Base-by-base conservation (phyloP, 2,329 filamentous ascomycete species). In the Didymella segeticola region DNA sequence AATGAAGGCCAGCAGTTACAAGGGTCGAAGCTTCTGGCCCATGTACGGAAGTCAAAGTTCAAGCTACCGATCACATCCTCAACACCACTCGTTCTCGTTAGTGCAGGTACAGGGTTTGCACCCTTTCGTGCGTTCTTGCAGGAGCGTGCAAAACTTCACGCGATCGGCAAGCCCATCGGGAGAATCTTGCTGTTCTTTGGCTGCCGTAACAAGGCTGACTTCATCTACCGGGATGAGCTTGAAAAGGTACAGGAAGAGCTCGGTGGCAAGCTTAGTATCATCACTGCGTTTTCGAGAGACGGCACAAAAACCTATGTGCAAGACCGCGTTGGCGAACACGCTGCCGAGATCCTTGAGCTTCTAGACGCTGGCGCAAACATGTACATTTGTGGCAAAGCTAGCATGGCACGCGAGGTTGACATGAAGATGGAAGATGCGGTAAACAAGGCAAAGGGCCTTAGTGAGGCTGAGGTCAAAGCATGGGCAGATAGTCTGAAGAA, bases 401-500 rank as follows among this genome's bases (percentile, higher is more conserved):
- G 63, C 51, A 71, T 82, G 76, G 77, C 78, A 12, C 67, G 75
- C 25, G 77, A 79, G 61, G 76, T 79, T 26, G 67, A 69, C 43
- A 58, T 71, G 66, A 63, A 57, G 57, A 75, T 80, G 9, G 75
- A 75, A 14, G 63, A 69, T 15, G 71, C 71, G 2, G 70, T 80
- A 58, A 68, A 55, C 42, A 60, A 56, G 19, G 58, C 61, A 29
- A 77, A 75, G 53, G 68, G 64, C 1, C 77, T 78, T 74, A 64
- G 60, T 12, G 77, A 80, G 15, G 61, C 53, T 6, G 73, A 79
- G 37, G 70, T 76, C 12, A 77, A 77, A 47, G 70, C 72, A 43
- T 83, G 80, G 80, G 75, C 70, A 20, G 79, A 80, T 57, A 72
- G 67, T 14, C 65, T 81, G 31, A 82, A 81, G 75, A 79, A 76